Evolutionary conservation across 2,329 filamentous ascomycete species (phyloP).

Genomic region (Pestalotiopsis fici): DNA sequence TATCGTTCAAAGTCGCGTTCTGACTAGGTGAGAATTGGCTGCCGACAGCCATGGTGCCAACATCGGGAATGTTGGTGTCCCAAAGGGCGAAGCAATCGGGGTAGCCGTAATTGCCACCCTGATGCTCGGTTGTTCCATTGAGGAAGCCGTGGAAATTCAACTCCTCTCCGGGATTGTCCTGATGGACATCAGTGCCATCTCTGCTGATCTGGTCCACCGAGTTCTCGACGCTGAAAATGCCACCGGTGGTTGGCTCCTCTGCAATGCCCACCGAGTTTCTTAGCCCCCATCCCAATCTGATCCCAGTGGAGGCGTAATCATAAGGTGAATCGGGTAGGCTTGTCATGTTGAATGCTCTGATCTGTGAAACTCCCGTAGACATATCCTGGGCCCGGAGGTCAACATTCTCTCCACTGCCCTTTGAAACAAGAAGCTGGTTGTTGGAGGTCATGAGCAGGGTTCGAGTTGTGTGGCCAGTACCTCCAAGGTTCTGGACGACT

Average conservation of each 20-base stretch:
- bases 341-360: constrained; percentile 57
- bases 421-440: constrained; percentile 64
- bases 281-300: constrained; percentile 65
- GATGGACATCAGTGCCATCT: constrained; percentile 59
- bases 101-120: constrained; percentile 65
- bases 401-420: constrained; percentile 64
- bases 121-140: constrained; percentile 20
- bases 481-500: constrained; percentile 63
- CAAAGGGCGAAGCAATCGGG: constrained; percentile 69
- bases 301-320: constrained; percentile 50
- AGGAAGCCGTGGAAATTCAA: constrained; percentile 69
- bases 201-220: constrained; percentile 65
- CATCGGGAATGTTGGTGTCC: constrained; percentile 48
- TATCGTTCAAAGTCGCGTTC: constrained; percentile 38
- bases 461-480: constrained; percentile 62
- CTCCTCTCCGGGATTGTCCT: constrained; percentile 73
- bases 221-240: constrained; percentile 67
- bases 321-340: constrained; percentile 21
- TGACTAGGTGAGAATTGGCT: constrained; percentile 47
- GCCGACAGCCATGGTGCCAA: constrained; percentile 42
- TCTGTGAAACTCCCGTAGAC: constrained; percentile 50
- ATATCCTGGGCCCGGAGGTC: constrained; percentile 54
- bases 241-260: constrained; percentile 56
- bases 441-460: constrained; percentile 64
- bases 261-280: constrained; percentile 72